Evolutionary conservation across 768 basidiomycete species (phyloP).

Genomic region (Amanita molliuscula): DNA sequence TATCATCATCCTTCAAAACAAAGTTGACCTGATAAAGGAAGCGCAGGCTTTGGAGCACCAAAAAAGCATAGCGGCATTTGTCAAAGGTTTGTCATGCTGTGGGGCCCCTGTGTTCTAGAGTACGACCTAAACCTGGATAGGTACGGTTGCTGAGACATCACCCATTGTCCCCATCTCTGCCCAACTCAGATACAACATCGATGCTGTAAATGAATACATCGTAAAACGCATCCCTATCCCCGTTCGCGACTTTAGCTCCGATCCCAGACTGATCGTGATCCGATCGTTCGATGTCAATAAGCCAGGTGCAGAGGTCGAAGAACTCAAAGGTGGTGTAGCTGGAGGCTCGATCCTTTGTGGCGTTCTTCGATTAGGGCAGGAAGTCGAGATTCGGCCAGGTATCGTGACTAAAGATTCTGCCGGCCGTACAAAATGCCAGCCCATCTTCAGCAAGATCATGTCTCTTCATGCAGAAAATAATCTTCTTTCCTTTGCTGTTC

Average conservation of each 20-base stretch:
- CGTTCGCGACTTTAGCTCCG: slow-evolving; percentile 82
- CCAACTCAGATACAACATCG: slow-evolving; percentile 98
- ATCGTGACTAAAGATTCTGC: slow-evolving; percentile 92
- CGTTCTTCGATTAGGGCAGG: slow-evolving; percentile 80
- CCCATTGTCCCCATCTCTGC: slow-evolving; percentile 99
- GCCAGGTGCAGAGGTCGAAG: slow-evolving; percentile 93
- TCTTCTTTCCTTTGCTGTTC: slow-evolving; percentile 88
- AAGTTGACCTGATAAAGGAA: slow-evolving; percentile 97
- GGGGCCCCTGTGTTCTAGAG: neutral
- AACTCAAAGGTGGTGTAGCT: slow-evolving; percentile 96
- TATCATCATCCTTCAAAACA: slow-evolving; percentile 97
- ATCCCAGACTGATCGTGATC: slow-evolving; percentile 94
- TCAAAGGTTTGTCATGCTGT: slow-evolving; percentile 55
- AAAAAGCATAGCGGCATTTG: slow-evolving; percentile 91
- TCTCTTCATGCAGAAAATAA: slow-evolving; percentile 94
- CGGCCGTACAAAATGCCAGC: slow-evolving; percentile 85
- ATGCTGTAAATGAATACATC: slow-evolving; percentile 98
- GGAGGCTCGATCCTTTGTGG: slow-evolving; percentile 94
- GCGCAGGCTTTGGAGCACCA: slow-evolving; percentile 90
- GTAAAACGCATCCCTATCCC: slow-evolving; percentile 95
- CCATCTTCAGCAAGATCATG: slow-evolving; percentile 87
- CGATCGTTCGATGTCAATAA: slow-evolving; percentile 99
- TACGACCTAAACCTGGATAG: slow-evolving; percentile 27
- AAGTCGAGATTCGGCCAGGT: slow-evolving; percentile 95
- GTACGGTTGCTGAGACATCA: slow-evolving; percentile 93